Evolutionary conservation across 345 rosid genomes (phyloP).

Genomic region (Luvunga scandens): DNA sequence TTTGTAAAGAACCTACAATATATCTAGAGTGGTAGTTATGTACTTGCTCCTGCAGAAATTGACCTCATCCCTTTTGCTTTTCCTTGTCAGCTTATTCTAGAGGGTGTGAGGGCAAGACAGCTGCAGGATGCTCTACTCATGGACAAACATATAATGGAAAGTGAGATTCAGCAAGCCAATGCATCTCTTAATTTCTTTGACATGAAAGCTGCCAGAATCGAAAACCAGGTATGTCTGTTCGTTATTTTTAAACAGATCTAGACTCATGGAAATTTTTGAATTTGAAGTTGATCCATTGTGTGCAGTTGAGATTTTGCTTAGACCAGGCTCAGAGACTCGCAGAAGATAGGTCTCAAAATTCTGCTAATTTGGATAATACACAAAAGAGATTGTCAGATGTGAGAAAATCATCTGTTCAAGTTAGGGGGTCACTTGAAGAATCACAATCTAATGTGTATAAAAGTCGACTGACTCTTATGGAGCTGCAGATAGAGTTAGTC

Average conservation of each 20-base stretch:
- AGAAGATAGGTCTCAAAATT: slow-evolving; percentile 60
- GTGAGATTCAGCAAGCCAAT: slow-evolving; percentile 71
- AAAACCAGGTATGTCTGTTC: slow-evolving; percentile 68
- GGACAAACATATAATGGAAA: slow-evolving; percentile 61
- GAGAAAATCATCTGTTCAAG: slow-evolving; percentile 56
- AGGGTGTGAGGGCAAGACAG: slow-evolving; percentile 76
- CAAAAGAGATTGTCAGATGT: slow-evolving; percentile 63
- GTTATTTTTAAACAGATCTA: not conserved
- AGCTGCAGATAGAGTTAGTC: slow-evolving; percentile 62
- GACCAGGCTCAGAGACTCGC: slow-evolving; percentile 75
- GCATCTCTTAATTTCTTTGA: slow-evolving; percentile 60
- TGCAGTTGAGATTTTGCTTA: slow-evolving; percentile 68
- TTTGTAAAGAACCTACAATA: not conserved
- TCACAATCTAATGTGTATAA: slow-evolving; percentile 59
- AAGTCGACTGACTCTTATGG: slow-evolving; percentile 47
- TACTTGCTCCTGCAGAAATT: slow-evolving; percentile 3
- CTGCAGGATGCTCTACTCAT: slow-evolving; percentile 55
- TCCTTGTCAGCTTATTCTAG: slow-evolving; percentile 75
- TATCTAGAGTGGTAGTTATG: slow-evolving; percentile 5
- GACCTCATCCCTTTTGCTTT: slow-evolving; percentile 19
- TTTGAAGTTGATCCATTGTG: slow-evolving; percentile 14
- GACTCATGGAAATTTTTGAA: not conserved
- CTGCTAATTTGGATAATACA: slow-evolving; percentile 45
- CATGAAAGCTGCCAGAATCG: slow-evolving; percentile 67
- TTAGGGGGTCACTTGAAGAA: slow-evolving; percentile 61